phyloP scores from a whole-genome alignment of 495 filamentous ascomycete genomes.

The Penicilliopsis zonata region DNA sequence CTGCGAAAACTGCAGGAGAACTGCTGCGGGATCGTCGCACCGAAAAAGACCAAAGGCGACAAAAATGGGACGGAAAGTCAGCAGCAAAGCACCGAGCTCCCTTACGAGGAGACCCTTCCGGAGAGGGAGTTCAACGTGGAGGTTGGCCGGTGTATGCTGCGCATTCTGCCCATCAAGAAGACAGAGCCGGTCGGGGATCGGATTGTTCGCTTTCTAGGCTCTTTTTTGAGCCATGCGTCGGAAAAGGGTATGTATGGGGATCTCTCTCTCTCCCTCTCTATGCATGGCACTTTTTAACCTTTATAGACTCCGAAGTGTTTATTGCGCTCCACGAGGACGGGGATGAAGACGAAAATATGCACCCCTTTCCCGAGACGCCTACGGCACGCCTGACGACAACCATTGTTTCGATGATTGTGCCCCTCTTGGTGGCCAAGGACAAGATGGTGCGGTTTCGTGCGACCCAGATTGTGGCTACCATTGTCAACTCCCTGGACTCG shows the following conservation, averaged over 20 bases:
- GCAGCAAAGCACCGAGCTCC: conserved; percentile 25
- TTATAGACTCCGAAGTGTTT: conserved; percentile 36
- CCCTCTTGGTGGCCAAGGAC: conserved; percentile 69
- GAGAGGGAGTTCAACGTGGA: conserved; percentile 84
- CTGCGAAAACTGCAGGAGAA: conserved; percentile 79
- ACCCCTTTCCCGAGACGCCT: conserved; percentile 64
- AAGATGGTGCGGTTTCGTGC: conserved; percentile 84
- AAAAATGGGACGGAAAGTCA: conserved; percentile 25
- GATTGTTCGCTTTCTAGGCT: conserved; percentile 68
- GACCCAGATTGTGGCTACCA: conserved; percentile 78
- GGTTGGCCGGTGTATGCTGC: conserved; percentile 66
- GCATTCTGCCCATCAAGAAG: conserved; percentile 81
- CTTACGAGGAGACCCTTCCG: conserved; percentile 45
- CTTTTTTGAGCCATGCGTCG: conserved; percentile 69
- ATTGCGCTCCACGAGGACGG: conserved; percentile 20
- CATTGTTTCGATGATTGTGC: conserved; percentile 57
- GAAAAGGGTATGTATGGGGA: conserved; percentile 58
- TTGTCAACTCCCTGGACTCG: conserved; percentile 80
- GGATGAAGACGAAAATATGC: conserved; percentile 36
- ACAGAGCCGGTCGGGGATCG: conserved; percentile 82
- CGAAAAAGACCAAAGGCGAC: conserved; percentile 26
- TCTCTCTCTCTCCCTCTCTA: conserved; percentile 4
- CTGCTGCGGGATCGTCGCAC: conserved; percentile 66
- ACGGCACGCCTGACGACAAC: conserved; percentile 62
- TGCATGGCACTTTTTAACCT: neutral